phyloP scores from a whole-genome alignment of 176 grass and related monocot species.

The bread wheat (Triticum aestivum) region IWGSC_CS_RefSeq_v2.1 NC_057802.1:434450990-434451489 shows the following conservation, averaged over 20 bases:
- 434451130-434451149: not conserved
- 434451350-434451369: not conserved
- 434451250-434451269: slow-evolving; percentile 62
- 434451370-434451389: slow-evolving; percentile 64
- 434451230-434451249: slow-evolving; percentile 62
- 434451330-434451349: not conserved
- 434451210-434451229: slow-evolving; percentile 22
- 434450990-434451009: not conserved
- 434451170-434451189: not conserved
- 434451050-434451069: slow-evolving; percentile 15
- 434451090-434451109: not conserved
- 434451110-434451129: not conserved
- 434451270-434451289: slow-evolving; percentile 27
- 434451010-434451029: not conserved
- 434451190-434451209: not conserved
- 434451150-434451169: not conserved
- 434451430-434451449: not conserved
- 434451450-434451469: not conserved
- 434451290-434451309: slow-evolving; percentile 52
- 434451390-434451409: slow-evolving; percentile 71
- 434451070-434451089: not conserved
- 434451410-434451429: slow-evolving; percentile 39
- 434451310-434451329: slow-evolving; percentile 66
- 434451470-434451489: not conserved
- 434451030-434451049: not conserved